Conservation (phyloP, 1,284 basidiomycete genomes). For the Tilletiopsis washingtonensis region DNA sequence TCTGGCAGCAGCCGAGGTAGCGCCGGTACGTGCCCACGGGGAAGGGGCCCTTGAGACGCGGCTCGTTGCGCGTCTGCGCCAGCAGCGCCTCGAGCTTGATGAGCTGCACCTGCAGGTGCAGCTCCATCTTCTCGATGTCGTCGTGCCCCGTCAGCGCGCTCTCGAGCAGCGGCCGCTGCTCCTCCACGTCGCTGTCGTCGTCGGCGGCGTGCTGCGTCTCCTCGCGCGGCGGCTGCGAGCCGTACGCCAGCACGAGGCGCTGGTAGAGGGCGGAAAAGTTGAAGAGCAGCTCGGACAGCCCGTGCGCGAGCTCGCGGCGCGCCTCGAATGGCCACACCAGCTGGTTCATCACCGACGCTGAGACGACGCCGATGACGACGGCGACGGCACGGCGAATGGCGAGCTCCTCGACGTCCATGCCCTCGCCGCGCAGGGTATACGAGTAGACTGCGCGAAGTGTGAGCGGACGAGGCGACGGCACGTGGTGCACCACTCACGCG, state of each 20-base stretch:
- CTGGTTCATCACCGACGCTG: conserved; percentile 76
- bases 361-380: conserved; percentile 79
- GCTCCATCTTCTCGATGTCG: conserved; percentile 60
- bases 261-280: conserved; percentile 41
- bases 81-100: conserved; percentile 61
- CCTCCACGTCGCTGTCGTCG: conserved; percentile 8
- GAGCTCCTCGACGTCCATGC: conserved; percentile 63
- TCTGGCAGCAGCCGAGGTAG: conserved; percentile 76
- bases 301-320: conserved; percentile 71
- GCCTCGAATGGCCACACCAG: conserved; percentile 95
- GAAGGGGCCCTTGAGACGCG: conserved; percentile 64
- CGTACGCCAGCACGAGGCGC: conserved; percentile 34
- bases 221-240: conserved; percentile 3
- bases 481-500: conserved; percentile 63
- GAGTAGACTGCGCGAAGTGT: conserved; percentile 49
- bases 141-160: conserved; percentile 12
- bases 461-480: background rate
- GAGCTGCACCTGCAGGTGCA: conserved; percentile 82
- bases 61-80: conserved; percentile 81
- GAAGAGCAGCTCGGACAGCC: conserved; percentile 63
- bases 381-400: conserved; percentile 69
- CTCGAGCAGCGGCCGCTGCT: conserved; percentile 21
- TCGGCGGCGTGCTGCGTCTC: conserved; percentile 1
- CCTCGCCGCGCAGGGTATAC: conserved; percentile 69
- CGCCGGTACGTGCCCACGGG: conserved; percentile 65